Percentiles rank a stretch among this genome's conserved stretches.
Conservation (phyloP, 108 stramenopile species). For the Fragilariopsis cylindrus region DNA sequence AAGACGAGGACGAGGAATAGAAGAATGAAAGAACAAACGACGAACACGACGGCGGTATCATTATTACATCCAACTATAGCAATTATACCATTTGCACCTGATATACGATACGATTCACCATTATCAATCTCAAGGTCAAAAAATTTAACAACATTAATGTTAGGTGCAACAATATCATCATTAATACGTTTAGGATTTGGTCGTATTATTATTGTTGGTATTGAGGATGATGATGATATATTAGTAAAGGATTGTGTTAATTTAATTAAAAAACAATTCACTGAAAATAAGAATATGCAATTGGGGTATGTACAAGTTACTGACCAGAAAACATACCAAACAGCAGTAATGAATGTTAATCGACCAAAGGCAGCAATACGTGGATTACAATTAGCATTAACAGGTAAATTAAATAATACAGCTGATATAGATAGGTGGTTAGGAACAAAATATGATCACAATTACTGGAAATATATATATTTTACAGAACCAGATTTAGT, state of each 20-base stretch:
- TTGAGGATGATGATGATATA: conserved; percentile 19
- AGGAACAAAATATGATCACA: conserved; percentile 14
- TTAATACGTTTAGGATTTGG: conserved; percentile 33
- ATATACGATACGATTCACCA: conserved; percentile 2
- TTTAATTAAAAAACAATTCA: background rate
- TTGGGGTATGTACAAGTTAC: conserved; percentile 1
- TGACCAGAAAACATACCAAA: background rate
- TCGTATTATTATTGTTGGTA: conserved; percentile 41
- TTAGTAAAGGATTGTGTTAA: conserved; percentile 2
- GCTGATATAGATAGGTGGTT: conserved; percentile 26
- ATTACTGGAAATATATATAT: conserved; percentile 43
- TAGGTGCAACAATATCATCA: conserved; percentile 47
- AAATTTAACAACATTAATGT: conserved; percentile 12
- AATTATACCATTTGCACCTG: conserved; percentile 10
- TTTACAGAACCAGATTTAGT: conserved; percentile 51
- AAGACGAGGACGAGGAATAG: background rate
- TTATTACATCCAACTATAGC: conserved; percentile 24
- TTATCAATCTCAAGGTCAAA: background rate
- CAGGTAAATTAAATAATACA: conserved; percentile 3
- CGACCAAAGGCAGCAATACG: conserved; percentile 36
- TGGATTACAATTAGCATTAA: conserved; percentile 40
- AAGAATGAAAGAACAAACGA: background rate
- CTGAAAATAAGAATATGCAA: background rate
- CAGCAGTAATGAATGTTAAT: background rate
- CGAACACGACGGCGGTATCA: background rate